Conservation (phyloP, 495 filamentous ascomycete species). For the Penicillium macrosclerotiorum region DNA sequence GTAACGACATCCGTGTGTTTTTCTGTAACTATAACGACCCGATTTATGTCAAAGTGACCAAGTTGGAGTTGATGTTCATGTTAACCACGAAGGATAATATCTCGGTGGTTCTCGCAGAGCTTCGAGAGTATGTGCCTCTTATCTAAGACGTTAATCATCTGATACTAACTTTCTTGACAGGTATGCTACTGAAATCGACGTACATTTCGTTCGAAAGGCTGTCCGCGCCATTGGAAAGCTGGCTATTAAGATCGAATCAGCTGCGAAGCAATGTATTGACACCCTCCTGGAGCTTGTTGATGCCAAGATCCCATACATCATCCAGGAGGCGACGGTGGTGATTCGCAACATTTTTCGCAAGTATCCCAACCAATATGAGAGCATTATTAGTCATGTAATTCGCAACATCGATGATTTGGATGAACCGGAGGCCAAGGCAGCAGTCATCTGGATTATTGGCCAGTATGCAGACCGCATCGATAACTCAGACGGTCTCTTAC, state of each 20-base stretch:
- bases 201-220: conserved; percentile 97
- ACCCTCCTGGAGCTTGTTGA: conserved; percentile 89
- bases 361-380: conserved; percentile 97
- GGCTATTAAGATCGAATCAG: conserved; percentile 97
- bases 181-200: conserved; percentile 97
- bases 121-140: conserved; percentile 65
- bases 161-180: conserved; percentile 29
- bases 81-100: conserved; percentile 96
- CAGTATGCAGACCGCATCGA: conserved; percentile 97
- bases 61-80: conserved; percentile 99
- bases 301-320: conserved; percentile 99
- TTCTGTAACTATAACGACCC: conserved; percentile 99
- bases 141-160: neutral
- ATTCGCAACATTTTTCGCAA: conserved; percentile 99
- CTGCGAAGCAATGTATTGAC: conserved; percentile 86
- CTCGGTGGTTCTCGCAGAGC: conserved; percentile 87
- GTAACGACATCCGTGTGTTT: conserved; percentile 97
- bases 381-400: conserved; percentile 92
- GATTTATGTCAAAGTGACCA: conserved; percentile 99
- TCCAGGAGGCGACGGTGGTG: conserved; percentile 98
- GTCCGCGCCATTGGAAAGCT: conserved; percentile 97
- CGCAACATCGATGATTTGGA: conserved; percentile 96
- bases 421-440: conserved; percentile 97
- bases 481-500: conserved; percentile 87
- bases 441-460: conserved; percentile 99